A percentile compares a stretch with the other conserved stretches of the same genome.
These are phyloP conservation scores for Podila clonocystis DNA, from an alignment of 192 early-diverging fungal species.

Conservation along the genomic window DNA sequence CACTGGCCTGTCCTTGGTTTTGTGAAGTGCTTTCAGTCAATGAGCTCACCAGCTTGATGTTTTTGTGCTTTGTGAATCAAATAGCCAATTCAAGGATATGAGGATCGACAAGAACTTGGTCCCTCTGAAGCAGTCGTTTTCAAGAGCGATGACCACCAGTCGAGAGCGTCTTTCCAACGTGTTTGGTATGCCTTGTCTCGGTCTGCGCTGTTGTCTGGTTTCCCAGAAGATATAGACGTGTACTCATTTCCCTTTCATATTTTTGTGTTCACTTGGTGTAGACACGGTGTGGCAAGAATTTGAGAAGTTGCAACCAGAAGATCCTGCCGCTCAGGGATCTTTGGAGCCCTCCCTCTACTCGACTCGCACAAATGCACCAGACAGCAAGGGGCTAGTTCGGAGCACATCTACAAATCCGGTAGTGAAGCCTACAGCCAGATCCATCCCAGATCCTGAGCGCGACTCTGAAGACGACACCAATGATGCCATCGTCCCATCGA, in stretches of 20 bases:
- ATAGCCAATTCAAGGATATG: constrained; percentile 61
- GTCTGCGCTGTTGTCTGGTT: neutral
- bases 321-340: neutral
- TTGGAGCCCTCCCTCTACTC: constrained; percentile 31
- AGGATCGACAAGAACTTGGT: constrained; percentile 58
- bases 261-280: neutral
- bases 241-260: neutral
- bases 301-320: constrained; percentile 48
- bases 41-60: neutral
- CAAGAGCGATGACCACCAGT: constrained; percentile 61
- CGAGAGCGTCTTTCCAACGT: constrained; percentile 51
- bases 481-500: constrained; percentile 20
- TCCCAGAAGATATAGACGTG: neutral
- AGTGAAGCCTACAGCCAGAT: constrained; percentile 3
- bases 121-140: constrained; percentile 56
- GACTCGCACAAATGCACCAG: neutral
- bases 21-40: neutral
- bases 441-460: constrained; percentile 24
- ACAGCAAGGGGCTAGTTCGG: constrained; percentile 20
- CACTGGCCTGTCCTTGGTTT: neutral
- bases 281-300: constrained; percentile 50
- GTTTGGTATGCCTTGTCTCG: constrained; percentile 24
- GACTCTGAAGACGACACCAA: constrained; percentile 15
- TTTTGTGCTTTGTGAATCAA: neutral
- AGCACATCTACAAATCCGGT: constrained; percentile 23